Conservation (phyloP, 208 protist genomes). For the Herpetomonas samuelpessoai region DNA sequence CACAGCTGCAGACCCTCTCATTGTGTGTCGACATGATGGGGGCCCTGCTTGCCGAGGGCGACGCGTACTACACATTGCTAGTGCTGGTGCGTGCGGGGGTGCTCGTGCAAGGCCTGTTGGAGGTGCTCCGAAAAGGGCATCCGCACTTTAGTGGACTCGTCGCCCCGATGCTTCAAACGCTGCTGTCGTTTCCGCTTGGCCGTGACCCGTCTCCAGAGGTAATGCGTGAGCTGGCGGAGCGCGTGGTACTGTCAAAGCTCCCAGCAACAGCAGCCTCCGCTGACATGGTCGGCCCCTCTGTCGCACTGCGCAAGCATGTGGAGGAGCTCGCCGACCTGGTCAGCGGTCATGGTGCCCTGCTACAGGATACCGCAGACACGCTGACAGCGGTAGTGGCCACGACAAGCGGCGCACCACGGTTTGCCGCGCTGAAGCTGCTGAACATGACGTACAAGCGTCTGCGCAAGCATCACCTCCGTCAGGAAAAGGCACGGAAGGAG, state of each 20-base stretch:
- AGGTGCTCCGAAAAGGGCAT: conserved; percentile 43
- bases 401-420: conserved; percentile 36
- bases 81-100: conserved; percentile 52
- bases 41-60: conserved; percentile 54
- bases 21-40: conserved; percentile 73
- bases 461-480: conserved; percentile 26
- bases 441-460: conserved; percentile 37
- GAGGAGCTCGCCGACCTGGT: conserved; percentile 37
- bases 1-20: conserved; percentile 60
- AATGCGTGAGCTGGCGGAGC: conserved; percentile 1
- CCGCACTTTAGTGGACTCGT: conserved; percentile 61
- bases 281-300: conserved; percentile 5
- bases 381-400: conserved; percentile 35
- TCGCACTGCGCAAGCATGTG: conserved; percentile 43
- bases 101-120: conserved; percentile 49
- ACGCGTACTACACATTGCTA: conserved; percentile 69
- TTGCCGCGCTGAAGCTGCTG: conserved; percentile 44
- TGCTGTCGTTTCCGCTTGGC: conserved; percentile 60
- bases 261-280: neutral
- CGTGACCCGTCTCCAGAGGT: conserved; percentile 12
- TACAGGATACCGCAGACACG: conserved; percentile 43
- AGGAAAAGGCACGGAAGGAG: neutral
- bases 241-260: neutral
- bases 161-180: conserved; percentile 33
- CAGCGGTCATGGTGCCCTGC: conserved; percentile 30